These are phyloP conservation scores for Rusavskia elegans DNA, from an alignment of 495 filamentous ascomycete genomes.

Conservation along the genomic window DNA sequence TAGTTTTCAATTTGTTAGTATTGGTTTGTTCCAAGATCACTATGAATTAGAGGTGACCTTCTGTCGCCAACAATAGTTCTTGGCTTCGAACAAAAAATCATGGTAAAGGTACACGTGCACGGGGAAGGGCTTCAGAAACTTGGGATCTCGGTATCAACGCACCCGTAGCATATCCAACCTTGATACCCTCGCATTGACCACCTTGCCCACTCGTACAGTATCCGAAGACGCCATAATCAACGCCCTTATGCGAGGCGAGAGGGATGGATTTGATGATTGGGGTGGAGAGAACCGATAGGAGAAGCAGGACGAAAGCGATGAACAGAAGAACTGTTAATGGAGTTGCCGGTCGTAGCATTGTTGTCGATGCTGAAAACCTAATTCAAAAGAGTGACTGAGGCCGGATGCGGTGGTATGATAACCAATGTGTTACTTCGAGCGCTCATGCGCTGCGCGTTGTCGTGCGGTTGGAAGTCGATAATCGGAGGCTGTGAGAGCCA, in stretches of 20 bases:
- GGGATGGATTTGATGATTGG: conserved; percentile 79
- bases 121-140: too few species aligned
- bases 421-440: neutral
- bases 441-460: neutral
- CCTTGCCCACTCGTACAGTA: conserved; percentile 44
- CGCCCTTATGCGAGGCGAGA: conserved; percentile 55
- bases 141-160: conserved; percentile 21
- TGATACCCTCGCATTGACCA: conserved; percentile 48
- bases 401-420: neutral
- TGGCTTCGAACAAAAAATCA: conserved; percentile 12
- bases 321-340: conserved; percentile 77
- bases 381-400: conserved; percentile 3
- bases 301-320: conserved; percentile 66
- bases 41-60: too few species aligned
- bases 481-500: neutral
- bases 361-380: conserved; percentile 6
- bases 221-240: conserved; percentile 87
- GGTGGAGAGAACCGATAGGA: conserved; percentile 83
- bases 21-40: too few species aligned
- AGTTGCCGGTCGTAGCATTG: conserved; percentile 75
- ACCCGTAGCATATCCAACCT: conserved; percentile 80
- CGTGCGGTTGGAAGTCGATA: neutral
- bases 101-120: too few species aligned
- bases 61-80: conserved; percentile 22
- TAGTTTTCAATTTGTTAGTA: too few species aligned